A percentile compares a stretch with the other conserved stretches of the same genome.
These are phyloP conservation scores for Boeremia lycopersici DNA, from an alignment of 2,329 filamentous ascomycete genomes.

Conservation along the genomic window DNA sequence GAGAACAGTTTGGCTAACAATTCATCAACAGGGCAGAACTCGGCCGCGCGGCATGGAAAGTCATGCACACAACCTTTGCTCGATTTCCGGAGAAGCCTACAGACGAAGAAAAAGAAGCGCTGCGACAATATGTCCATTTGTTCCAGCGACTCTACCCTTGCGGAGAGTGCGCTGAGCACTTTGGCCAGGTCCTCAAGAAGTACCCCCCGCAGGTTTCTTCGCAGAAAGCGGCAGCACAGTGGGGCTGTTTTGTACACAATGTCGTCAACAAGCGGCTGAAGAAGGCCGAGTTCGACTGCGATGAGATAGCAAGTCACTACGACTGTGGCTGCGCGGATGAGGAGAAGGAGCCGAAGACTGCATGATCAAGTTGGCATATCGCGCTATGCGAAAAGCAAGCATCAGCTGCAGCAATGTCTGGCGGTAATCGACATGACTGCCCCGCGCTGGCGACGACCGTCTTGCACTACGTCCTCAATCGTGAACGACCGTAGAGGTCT, in stretches of 20 bases:
- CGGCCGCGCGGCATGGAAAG: constrained; percentile 69
- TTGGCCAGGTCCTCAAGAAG: constrained; percentile 64
- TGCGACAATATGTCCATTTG: constrained; percentile 66
- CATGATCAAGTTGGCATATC: constrained; percentile 17
- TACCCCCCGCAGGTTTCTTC: constrained; percentile 69
- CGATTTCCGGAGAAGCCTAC: constrained; percentile 68
- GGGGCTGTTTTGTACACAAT: constrained; percentile 71
- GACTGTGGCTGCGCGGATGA: constrained; percentile 69
- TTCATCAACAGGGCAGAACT: constrained; percentile 60
- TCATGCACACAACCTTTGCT: constrained; percentile 70
- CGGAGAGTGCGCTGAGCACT: constrained; percentile 70
- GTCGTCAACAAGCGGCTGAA: constrained; percentile 67
- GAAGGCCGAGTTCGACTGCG: constrained; percentile 68
- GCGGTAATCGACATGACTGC: constrained; percentile 6
- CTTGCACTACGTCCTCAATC: background rate
- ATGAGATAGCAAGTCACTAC: constrained; percentile 69
- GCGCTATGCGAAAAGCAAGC: constrained; percentile 20
- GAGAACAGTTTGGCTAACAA: constrained; percentile 7
- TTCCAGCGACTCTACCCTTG: constrained; percentile 70
- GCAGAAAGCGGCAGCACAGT: constrained; percentile 65
- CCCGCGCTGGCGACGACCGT: background rate
- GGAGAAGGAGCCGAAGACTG: constrained; percentile 38
- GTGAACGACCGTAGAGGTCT: background rate
- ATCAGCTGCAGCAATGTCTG: constrained; percentile 9
- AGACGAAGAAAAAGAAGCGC: constrained; percentile 63